A percentile compares a stretch with the other conserved stretches of the same genome.
These are phyloP conservation scores for Hymenoscyphus linearis DNA, from an alignment of 2,329 filamentous ascomycete genomes.

Conservation along the genomic window DNA sequence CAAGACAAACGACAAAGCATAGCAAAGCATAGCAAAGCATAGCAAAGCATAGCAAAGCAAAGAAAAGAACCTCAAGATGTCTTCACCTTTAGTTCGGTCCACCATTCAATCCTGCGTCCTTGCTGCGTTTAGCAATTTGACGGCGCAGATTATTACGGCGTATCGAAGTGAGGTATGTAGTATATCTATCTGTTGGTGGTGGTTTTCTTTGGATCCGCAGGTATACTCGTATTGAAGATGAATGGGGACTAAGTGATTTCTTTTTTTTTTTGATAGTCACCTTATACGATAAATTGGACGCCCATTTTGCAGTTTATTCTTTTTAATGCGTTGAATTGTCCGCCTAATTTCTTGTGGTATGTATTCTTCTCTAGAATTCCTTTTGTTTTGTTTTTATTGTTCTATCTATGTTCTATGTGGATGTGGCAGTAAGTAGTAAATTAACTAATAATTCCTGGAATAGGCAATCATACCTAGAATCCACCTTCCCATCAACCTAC, in stretches of 20 bases:
- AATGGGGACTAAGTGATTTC: no score
- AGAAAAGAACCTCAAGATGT: constrained; percentile 17
- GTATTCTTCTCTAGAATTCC: no score
- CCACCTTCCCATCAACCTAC: constrained; percentile 61
- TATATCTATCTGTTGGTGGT: neutral
- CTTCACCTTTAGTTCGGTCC: constrained; percentile 50
- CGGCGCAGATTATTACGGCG: constrained; percentile 66
- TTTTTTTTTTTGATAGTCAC: constrained; percentile 48
- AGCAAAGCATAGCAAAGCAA: neutral
- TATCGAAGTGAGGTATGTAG: constrained; percentile 52
- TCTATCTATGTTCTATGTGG: no score
- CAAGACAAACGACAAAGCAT: no score
- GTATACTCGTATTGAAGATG: no score
- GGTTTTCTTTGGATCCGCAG: neutral
- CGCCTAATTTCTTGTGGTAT: constrained; percentile 82
- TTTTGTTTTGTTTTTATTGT: no score
- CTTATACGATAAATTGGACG: constrained; percentile 58
- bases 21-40: no score
- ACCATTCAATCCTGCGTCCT: constrained; percentile 63
- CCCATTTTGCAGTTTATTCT: constrained; percentile 72
- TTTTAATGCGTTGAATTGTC: constrained; percentile 67
- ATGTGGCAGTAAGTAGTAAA: no score
- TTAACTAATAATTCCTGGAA: neutral
- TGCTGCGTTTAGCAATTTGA: constrained; percentile 62
- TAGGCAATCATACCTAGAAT: constrained; percentile 74